Percentiles rank a stretch among this genome's conserved stretches.
These are phyloP conservation scores for Neolentinus lepideus DNA, from an alignment of 1,284 basidiomycete species.

Conservation along the genomic window DNA sequence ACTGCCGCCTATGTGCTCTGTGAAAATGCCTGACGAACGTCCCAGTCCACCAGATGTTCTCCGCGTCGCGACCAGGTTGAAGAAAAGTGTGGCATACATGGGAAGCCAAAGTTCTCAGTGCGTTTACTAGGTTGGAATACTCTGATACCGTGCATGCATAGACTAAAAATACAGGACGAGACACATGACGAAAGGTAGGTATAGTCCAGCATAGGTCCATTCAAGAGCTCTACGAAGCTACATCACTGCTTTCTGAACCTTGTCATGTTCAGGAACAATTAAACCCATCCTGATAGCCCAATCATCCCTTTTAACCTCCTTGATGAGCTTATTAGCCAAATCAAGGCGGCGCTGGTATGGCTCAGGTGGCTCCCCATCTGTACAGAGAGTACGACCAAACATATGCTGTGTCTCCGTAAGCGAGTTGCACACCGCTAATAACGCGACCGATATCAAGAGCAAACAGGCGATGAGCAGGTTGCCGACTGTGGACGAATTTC, in stretches of 20 bases:
- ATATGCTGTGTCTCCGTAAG: not conserved
- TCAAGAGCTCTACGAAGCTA: too few relatives aligned
- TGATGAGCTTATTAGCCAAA: conserved; percentile 1
- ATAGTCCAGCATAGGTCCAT: too few relatives aligned
- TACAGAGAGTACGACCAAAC: not conserved
- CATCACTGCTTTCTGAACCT: not conserved
- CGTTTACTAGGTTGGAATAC: too few relatives aligned
- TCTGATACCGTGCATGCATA: too few relatives aligned
- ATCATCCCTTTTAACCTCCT: not conserved
- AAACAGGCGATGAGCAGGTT: not conserved
- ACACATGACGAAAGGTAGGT: too few relatives aligned
- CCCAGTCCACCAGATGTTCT: too few relatives aligned
- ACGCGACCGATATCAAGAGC: not conserved
- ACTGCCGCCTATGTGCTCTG: too few relatives aligned
- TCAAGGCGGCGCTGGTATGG: not conserved
- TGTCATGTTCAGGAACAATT: not conserved
- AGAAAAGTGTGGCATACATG: too few relatives aligned
- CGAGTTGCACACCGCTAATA: not conserved
- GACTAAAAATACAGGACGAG: too few relatives aligned
- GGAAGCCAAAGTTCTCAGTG: too few relatives aligned
- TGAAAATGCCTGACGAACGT: too few relatives aligned
- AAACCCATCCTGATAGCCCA: conserved; percentile 3
- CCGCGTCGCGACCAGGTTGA: too few relatives aligned
- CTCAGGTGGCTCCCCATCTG: not conserved
- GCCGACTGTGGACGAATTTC: not conserved